phyloP scores from a whole-genome alignment of 148 eudicot species.

The Arctostaphylos glauca region DNA sequence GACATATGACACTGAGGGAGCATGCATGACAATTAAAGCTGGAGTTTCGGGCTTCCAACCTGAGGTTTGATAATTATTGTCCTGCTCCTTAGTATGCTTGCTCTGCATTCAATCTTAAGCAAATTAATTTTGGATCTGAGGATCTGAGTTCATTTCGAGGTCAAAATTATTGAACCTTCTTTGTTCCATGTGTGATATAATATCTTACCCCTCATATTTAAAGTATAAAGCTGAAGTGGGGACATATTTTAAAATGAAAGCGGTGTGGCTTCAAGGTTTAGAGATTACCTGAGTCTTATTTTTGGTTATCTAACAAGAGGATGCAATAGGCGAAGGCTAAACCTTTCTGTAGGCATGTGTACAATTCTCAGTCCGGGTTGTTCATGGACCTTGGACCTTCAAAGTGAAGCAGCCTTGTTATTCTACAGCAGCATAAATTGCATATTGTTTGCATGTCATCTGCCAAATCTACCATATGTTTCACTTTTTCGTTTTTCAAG shows the following conservation, averaged over 20 bases:
- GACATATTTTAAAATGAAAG: background rate
- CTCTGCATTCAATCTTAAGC: background rate
- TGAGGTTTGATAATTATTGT: slow-evolving; percentile 44
- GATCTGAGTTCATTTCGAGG: background rate
- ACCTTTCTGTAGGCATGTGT: background rate
- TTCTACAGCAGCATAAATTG: slow-evolving; percentile 1
- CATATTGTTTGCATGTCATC: background rate
- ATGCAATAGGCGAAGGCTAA: background rate
- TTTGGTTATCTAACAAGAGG: background rate
- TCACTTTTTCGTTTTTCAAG: background rate
- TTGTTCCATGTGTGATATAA: background rate
- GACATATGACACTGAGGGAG: slow-evolving; percentile 78
- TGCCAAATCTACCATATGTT: background rate
- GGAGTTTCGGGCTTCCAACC: slow-evolving; percentile 47
- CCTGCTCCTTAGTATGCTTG: background rate
- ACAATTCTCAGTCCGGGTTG: background rate
- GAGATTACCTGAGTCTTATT: background rate
- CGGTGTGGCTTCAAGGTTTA: background rate
- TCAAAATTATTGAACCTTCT: background rate
- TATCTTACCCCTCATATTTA: background rate
- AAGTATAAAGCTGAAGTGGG: background rate
- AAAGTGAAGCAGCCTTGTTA: background rate
- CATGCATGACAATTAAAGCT: slow-evolving; percentile 66
- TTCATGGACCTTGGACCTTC: background rate
- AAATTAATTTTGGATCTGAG: background rate